These are phyloP conservation scores for Warburgia ugandensis DNA, from an alignment of 164 flowering plant species.

Conservation along the genomic window DNA sequence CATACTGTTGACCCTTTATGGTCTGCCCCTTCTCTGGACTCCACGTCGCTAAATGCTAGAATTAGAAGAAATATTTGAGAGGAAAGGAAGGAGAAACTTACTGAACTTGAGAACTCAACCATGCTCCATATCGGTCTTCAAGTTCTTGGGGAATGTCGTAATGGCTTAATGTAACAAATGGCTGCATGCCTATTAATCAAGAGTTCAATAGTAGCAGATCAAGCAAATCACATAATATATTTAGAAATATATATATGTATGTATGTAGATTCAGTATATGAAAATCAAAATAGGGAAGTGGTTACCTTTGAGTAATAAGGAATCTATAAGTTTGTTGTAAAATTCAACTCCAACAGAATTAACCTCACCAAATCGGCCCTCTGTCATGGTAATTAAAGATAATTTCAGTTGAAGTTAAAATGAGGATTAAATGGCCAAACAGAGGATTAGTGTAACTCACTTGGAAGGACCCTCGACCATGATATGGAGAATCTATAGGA, in stretches of 20 bases:
- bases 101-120: slow-evolving; percentile 11
- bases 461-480: slow-evolving; percentile 61
- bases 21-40: too few species aligned
- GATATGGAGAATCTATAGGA: slow-evolving; percentile 63
- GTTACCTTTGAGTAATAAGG: slow-evolving; percentile 37
- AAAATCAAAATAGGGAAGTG: too few species aligned
- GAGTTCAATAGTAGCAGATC: background rate
- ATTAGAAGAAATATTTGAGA: too few species aligned
- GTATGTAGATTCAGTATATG: too few species aligned
- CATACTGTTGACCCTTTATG: too few species aligned
- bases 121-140: slow-evolving; percentile 12
- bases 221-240: too few species aligned
- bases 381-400: slow-evolving; percentile 17
- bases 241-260: too few species aligned
- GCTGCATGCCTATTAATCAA: slow-evolving; percentile 9
- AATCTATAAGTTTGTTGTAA: slow-evolving; percentile 48
- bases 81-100: too few species aligned
- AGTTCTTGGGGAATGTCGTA: slow-evolving; percentile 16
- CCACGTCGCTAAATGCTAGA: too few species aligned
- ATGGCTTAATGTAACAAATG: slow-evolving; percentile 13
- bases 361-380: slow-evolving; percentile 46
- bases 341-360: slow-evolving; percentile 35
- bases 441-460: too few species aligned
- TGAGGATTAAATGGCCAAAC: too few species aligned
- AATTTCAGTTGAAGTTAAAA: too few species aligned